Evolutionary conservation across 768 basidiomycete species (phyloP).

Genomic region (Amanita rimosa): DNA sequence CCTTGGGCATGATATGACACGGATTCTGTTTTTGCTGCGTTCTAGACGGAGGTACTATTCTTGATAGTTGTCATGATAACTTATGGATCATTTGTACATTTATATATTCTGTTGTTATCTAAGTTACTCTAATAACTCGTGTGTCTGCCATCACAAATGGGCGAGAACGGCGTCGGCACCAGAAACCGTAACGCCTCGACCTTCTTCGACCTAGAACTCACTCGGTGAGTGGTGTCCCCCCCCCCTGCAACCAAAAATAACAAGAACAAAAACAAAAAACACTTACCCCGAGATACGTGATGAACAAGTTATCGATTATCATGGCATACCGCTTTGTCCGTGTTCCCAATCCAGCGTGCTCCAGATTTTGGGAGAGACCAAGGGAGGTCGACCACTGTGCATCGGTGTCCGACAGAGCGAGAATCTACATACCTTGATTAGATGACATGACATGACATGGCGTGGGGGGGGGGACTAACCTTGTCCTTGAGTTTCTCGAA

Average conservation of each 20-base stretch:
- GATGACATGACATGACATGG: too few species aligned
- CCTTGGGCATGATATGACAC: slow-evolving; percentile 38
- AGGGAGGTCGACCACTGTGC: slow-evolving; percentile 46
- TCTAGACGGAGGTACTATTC: too few species aligned
- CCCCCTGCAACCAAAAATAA: not conserved
- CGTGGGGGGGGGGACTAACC: slow-evolving; percentile 18
- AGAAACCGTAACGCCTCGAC: slow-evolving; percentile 40
- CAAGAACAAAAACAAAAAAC: too few species aligned
- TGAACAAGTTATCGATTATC: slow-evolving; percentile 57
- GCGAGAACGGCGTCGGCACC: slow-evolving; percentile 49
- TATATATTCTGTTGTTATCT: not conserved
- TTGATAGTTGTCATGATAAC: not conserved
- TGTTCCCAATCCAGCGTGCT: slow-evolving; percentile 35
- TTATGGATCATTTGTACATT: not conserved
- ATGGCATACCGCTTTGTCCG: slow-evolving; percentile 56
- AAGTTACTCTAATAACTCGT: too few species aligned
- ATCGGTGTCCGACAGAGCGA: slow-evolving; percentile 43
- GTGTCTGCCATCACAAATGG: slow-evolving; percentile 16
- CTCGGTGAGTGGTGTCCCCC: not conserved
- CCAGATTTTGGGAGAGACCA: slow-evolving; percentile 44
- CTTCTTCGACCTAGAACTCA: slow-evolving; percentile 31
- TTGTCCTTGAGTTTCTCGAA: slow-evolving; percentile 56
- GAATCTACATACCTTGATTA: slow-evolving; percentile 27
- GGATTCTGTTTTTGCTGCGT: too few species aligned
- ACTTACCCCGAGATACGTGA: slow-evolving; percentile 49